These are phyloP conservation scores for Eucalyptus polybractea DNA, from an alignment of 345 rosid genomes.

Conservation along the genomic window DNA sequence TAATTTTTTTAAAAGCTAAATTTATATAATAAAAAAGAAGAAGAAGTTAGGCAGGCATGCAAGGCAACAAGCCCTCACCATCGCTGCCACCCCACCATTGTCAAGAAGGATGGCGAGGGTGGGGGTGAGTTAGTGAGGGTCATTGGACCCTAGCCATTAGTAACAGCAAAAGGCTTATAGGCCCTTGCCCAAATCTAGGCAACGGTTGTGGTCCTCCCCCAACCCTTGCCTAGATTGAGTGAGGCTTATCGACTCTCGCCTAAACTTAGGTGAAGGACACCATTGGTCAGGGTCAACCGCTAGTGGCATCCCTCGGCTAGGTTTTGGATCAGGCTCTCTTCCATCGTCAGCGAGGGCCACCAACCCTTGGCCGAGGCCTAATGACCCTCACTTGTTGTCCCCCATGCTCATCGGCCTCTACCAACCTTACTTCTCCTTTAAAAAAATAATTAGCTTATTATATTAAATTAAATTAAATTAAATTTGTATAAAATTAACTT, in stretches of 20 bases:
- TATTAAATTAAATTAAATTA: no score
- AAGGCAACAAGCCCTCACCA: neutral
- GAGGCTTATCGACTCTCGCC: neutral
- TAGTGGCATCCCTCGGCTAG: accelerated
- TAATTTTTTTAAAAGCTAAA: neutral
- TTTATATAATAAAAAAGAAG: neutral
- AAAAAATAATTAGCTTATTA: no score
- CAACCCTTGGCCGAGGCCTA: accelerated
- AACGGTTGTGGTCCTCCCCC: neutral
- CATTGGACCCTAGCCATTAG: accelerated
- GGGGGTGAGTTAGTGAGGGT: accelerated
- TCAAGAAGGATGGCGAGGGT: neutral
- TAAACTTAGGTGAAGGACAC: neutral
- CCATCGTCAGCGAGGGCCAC: accelerated
- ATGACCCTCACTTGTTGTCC: accelerated
- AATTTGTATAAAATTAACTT: no score
- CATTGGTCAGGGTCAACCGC: accelerated
- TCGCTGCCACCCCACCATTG: accelerated
- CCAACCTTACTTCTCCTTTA: neutral
- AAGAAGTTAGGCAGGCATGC: accelerated
- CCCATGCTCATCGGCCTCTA: neutral
- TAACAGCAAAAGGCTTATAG: accelerated
- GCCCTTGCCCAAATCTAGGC: neutral
- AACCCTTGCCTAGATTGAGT: neutral
- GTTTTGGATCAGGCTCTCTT: no score